Evolutionary conservation across 768 basidiomycete genomes (phyloP).

Genomic region (Suillus luteus): DNA sequence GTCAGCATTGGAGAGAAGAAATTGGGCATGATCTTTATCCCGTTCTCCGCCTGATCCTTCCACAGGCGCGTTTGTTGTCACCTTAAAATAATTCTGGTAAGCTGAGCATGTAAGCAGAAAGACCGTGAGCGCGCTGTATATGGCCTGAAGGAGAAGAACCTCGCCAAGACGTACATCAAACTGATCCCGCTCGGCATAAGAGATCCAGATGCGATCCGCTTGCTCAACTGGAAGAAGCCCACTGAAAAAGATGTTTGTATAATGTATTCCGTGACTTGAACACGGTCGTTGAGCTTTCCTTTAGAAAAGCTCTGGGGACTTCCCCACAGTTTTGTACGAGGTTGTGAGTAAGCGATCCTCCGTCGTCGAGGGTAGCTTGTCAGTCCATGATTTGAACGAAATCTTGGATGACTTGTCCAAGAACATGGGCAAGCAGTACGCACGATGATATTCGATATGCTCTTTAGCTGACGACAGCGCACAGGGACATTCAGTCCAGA

Average conservation of each 20-base stretch:
- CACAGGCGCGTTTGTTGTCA: constrained; percentile 60
- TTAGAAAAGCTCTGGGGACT: constrained; percentile 81
- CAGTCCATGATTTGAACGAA: constrained; percentile 83
- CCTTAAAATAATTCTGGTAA: neutral
- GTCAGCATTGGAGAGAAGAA: constrained; percentile 81
- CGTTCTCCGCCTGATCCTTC: constrained; percentile 83
- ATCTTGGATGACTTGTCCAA: constrained; percentile 77
- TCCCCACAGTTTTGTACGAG: constrained; percentile 83
- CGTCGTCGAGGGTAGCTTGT: constrained; percentile 69
- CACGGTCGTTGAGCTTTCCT: constrained; percentile 8
- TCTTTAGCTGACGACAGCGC: constrained; percentile 8
- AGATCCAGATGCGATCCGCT: constrained; percentile 77
- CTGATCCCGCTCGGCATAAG: constrained; percentile 80
- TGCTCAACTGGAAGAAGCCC: constrained; percentile 91
- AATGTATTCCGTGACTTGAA: neutral
- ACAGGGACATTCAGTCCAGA: constrained; percentile 73
- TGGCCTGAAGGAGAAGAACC: constrained; percentile 90
- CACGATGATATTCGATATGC: neutral
- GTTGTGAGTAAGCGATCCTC: constrained; percentile 85
- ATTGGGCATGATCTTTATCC: constrained; percentile 91
- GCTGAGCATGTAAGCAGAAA: constrained; percentile 56
- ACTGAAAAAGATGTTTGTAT: constrained; percentile 61
- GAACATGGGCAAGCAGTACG: constrained; percentile 75
- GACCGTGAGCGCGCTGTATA: constrained; percentile 92
- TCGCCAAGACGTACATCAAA: constrained; percentile 91